Conservation (phyloP, 306 rosid genomes). For the Corylus avellana region DNA sequence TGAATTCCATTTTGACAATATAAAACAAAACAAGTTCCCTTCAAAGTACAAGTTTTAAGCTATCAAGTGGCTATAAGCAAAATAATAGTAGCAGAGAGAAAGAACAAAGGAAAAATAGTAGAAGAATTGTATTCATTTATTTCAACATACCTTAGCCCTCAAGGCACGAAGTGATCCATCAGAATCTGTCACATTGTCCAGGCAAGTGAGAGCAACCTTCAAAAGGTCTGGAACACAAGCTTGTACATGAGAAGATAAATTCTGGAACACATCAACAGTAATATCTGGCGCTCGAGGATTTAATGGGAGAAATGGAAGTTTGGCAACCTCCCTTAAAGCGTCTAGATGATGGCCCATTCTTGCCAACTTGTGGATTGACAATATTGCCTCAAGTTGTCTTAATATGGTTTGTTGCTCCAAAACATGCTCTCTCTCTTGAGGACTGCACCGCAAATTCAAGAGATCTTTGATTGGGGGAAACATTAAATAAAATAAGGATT, state of each 20-base stretch:
- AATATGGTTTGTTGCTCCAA: conserved; percentile 81
- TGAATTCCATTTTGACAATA: background rate
- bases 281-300: conserved; percentile 81
- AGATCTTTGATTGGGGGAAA: conserved; percentile 8
- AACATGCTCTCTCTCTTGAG: conserved; percentile 83
- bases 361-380: conserved; percentile 83
- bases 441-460: conserved; percentile 53
- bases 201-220: conserved; percentile 84
- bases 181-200: conserved; percentile 79
- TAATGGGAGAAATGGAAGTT: conserved; percentile 85
- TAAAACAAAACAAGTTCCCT: background rate
- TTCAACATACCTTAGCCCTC: conserved; percentile 75
- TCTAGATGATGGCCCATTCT: conserved; percentile 72
- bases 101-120: conserved; percentile 13
- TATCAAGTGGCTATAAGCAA: background rate
- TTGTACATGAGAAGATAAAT: conserved; percentile 85
- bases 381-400: conserved; percentile 89
- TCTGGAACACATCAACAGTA: conserved; percentile 64
- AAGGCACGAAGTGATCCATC: conserved; percentile 93
- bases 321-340: conserved; percentile 90
- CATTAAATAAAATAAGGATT: background rate
- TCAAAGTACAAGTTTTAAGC: background rate
- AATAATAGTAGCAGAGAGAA: background rate
- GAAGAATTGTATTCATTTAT: background rate
- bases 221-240: conserved; percentile 87